A percentile compares a stretch with the other conserved stretches of the same genome.
These are phyloP conservation scores for Tolypocladium nubicola DNA, from an alignment of 2,329 filamentous ascomycete genomes.

Conservation along the genomic window DNA sequence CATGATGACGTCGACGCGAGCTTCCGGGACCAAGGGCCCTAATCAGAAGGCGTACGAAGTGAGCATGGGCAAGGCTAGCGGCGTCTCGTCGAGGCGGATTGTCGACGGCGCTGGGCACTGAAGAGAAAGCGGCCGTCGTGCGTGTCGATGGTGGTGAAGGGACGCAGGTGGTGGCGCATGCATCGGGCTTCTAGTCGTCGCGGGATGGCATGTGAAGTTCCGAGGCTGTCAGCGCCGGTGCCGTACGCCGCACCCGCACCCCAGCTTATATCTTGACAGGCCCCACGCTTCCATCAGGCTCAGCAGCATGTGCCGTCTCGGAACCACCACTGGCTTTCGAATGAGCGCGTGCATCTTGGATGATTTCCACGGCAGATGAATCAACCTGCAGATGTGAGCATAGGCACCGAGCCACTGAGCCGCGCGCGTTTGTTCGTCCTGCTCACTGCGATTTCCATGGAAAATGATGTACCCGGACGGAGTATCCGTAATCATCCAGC, in stretches of 20 bases:
- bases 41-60: neutral
- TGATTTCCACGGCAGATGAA: neutral
- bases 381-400: neutral
- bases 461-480: too few species aligned
- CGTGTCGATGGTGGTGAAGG: neutral
- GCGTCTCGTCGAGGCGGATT: neutral
- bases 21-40: neutral
- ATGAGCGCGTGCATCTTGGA: neutral
- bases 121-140: neutral
- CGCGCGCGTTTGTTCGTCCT: neutral
- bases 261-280: neutral
- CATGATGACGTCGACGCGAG: conserved; percentile 39
- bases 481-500: neutral
- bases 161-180: neutral
- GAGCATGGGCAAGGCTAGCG: neutral
- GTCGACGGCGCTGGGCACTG: neutral
- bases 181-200: neutral
- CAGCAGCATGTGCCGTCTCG: neutral
- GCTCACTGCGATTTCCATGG: neutral
- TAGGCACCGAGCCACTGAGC: neutral
- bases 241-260: neutral
- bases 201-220: conserved; percentile 4
- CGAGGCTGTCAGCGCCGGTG: neutral
- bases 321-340: neutral
- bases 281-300: neutral